Evolutionary conservation across 768 basidiomycete species (phyloP).

Genomic region (Boletus reticulatus): DNA sequence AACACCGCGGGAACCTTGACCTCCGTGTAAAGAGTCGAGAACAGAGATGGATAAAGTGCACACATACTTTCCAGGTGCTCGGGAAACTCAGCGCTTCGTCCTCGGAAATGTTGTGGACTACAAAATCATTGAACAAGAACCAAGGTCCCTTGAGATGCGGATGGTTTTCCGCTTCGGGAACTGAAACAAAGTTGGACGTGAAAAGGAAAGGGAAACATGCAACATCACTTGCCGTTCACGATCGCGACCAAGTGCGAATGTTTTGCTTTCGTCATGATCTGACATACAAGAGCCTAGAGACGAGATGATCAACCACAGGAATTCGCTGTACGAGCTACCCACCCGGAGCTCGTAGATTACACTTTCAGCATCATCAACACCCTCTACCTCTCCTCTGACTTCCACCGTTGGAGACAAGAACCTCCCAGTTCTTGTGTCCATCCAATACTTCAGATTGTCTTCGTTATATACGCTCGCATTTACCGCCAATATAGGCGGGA

Average conservation of each 20-base stretch:
- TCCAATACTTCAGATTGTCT: slow-evolving; percentile 74
- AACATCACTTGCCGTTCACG: slow-evolving; percentile 58
- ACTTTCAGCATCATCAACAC: slow-evolving; percentile 51
- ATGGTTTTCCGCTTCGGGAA: slow-evolving; percentile 62
- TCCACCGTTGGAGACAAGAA: slow-evolving; percentile 62
- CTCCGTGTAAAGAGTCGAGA: slow-evolving; percentile 10
- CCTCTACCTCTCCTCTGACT: slow-evolving; percentile 58
- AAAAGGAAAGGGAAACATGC: not conserved
- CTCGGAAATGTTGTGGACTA: slow-evolving; percentile 80
- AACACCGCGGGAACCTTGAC: slow-evolving; percentile 80
- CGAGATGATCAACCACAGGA: not conserved
- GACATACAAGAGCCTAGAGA: slow-evolving; percentile 72
- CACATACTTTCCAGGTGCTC: slow-evolving; percentile 86
- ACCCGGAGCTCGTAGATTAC: slow-evolving; percentile 75
- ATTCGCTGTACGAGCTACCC: slow-evolving; percentile 21
- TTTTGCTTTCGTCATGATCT: slow-evolving; percentile 69
- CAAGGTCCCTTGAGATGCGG: slow-evolving; percentile 55
- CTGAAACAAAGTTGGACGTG: slow-evolving; percentile 34
- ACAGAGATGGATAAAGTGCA: not conserved
- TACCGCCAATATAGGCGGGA: slow-evolving; percentile 84
- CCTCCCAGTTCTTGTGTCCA: slow-evolving; percentile 43
- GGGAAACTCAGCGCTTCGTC: slow-evolving; percentile 87
- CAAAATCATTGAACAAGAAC: slow-evolving; percentile 97
- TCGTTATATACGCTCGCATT: slow-evolving; percentile 82
- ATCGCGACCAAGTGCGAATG: slow-evolving; percentile 86